Conservation (phyloP, 352 stramenopile species). For the Phytophthora uliginosa region DNA sequence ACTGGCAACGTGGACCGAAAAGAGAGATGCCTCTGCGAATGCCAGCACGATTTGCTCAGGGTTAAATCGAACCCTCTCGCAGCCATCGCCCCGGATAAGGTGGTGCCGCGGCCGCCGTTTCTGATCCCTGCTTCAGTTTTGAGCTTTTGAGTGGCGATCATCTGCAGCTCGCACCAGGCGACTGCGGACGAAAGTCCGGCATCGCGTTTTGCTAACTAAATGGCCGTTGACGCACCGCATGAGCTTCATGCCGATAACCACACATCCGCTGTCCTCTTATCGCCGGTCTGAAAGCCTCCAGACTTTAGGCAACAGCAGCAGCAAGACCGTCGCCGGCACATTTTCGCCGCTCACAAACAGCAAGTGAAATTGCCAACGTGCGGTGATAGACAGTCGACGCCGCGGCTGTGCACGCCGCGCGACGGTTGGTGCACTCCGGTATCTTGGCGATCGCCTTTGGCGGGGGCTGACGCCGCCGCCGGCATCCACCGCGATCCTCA, state of each 20-base stretch:
- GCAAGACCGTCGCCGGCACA: conserved; percentile 3
- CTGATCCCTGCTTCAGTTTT: conserved; percentile 31
- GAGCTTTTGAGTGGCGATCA: not conserved
- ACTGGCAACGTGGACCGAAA: not conserved
- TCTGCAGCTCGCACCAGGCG: too few relatives aligned
- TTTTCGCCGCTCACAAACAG: conserved; percentile 10
- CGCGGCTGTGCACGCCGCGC: conserved; percentile 13
- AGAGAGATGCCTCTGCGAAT: not conserved
- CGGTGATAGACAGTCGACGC: conserved; percentile 1
- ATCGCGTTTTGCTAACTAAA: conserved; percentile 17
- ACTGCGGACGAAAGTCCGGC: not conserved
- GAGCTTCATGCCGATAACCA: not conserved
- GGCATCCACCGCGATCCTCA: conserved; percentile 13
- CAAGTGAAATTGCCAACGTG: conserved; percentile 1
- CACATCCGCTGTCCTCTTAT: not conserved
- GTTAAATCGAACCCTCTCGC: conserved; percentile 2
- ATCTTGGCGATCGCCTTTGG: conserved; percentile 39
- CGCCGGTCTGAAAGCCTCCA: not conserved
- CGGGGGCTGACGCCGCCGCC: conserved; percentile 21
- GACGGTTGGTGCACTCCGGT: conserved; percentile 28
- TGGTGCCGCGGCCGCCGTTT: conserved; percentile 16
- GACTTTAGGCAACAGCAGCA: not conserved
- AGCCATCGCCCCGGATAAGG: not conserved
- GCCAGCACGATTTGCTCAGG: conserved; percentile 12
- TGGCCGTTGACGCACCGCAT: not conserved